Evolutionary conservation across 2,329 filamentous ascomycete genomes (phyloP), one percentile per base, ranked within the genome.

Genomic region (Monosporascus sp.): DNA sequence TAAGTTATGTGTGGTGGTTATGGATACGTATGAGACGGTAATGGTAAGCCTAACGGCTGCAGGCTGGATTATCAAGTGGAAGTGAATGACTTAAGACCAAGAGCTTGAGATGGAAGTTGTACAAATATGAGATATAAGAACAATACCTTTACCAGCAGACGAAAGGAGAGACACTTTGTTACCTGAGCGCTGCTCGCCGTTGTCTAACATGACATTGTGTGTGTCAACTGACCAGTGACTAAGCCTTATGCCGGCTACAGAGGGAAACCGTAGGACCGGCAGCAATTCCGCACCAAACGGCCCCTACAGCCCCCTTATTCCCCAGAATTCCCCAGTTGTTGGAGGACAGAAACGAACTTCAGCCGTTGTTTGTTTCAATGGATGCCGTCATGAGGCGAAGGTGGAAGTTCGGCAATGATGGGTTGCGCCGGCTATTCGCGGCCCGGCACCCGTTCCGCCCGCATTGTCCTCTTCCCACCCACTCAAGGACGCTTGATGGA

Each of bases 1-100:
- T 54, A 60, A 20, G 26, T 2, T 51, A 24, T 48, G 45, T 49
- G 43, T 54, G n/a, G 11, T 38, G 50, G 37, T 50, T 14, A 20
- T 20, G 11, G 40, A 43, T 43, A 14, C 9, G 40, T 11, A 43
- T 14, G 31, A 43, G 18, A 43, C 17, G 22, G 18, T 20, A 43
- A 20, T 18, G n/a, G 40, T 20, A 43, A 14, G 18, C 4, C 40
- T 14, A 6, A 6, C 14, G 40, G 40, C 18, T 43, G 18, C 8
- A 15, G 9, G 9, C 5, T 43, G 11, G 18, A 20, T 43, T 43
- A 43, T 24, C 17, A 20, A 43, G 18, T 18, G 22, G 8, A 20
- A 20, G 18, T 18, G 40, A 20, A 43, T 43, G 22, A 9, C 18
- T 18, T 20, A 18, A 20, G 4, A 18, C n/a, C 22, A 5, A 6